Conservation (phyloP, 768 basidiomycete species). For the Russula sp. region DNA sequence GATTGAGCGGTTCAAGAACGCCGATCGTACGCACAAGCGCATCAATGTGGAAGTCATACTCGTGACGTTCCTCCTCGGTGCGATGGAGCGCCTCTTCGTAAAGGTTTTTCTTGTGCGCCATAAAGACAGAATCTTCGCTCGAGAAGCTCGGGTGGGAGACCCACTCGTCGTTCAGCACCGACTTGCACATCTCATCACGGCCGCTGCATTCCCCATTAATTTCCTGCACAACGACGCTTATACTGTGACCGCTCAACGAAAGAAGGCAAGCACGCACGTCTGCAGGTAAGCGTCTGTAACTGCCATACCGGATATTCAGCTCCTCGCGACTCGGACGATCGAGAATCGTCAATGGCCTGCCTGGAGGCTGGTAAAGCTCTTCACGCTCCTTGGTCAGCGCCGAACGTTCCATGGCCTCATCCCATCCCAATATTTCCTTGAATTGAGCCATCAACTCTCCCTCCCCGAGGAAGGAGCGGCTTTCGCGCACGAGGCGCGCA, state of each 20-base stretch:
- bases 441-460: slow-evolving; percentile 77
- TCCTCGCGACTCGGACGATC: slow-evolving; percentile 56
- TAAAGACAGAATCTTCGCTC: slow-evolving; percentile 88
- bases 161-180: slow-evolving; percentile 98
- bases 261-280: slow-evolving; percentile 48
- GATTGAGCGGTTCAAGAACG: slow-evolving; percentile 85
- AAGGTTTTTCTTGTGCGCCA: slow-evolving; percentile 87
- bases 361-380: slow-evolving; percentile 25
- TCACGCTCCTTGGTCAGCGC: slow-evolving; percentile 29
- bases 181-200: slow-evolving; percentile 93
- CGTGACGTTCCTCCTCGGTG: slow-evolving; percentile 95
- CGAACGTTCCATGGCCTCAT: slow-evolving; percentile 52
- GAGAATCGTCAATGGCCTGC: slow-evolving; percentile 27
- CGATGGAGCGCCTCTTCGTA: slow-evolving; percentile 97
- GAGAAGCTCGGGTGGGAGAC: slow-evolving; percentile 95
- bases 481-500: slow-evolving; percentile 74
- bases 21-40: slow-evolving; percentile 88
- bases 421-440: slow-evolving; percentile 83
- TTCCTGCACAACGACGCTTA: slow-evolving; percentile 48
- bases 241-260: slow-evolving; percentile 9
- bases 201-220: slow-evolving; percentile 86
- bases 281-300: slow-evolving; percentile 80
- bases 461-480: slow-evolving; percentile 64
- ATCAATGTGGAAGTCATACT: slow-evolving; percentile 98
- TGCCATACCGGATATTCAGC: slow-evolving; percentile 69